Evolutionary conservation across 2,329 filamentous ascomycete species (phyloP).

Genomic region (Orbilia blumenaviensis): DNA sequence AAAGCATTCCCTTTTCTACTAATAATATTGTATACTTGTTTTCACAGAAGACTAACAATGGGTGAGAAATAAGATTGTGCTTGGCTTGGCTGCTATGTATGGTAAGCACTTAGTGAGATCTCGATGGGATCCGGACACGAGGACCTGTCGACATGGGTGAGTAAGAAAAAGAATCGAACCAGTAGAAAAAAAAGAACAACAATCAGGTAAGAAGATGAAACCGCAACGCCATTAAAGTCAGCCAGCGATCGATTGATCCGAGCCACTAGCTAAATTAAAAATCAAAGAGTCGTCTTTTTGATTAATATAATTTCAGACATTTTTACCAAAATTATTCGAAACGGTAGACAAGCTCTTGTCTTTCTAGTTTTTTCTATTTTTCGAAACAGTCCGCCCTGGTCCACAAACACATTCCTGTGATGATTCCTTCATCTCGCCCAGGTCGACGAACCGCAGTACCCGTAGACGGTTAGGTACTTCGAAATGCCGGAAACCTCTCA

Average conservation of each 20-base stretch:
- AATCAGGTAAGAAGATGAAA: too few relatives aligned
- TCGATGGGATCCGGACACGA: background rate
- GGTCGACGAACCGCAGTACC: background rate
- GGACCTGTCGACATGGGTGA: background rate
- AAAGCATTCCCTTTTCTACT: background rate
- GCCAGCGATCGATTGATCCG: conserved; percentile 28
- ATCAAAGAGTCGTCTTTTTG: background rate
- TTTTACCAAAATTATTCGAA: conserved; percentile 13
- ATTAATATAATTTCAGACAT: too few relatives aligned
- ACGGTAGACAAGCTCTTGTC: background rate
- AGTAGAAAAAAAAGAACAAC: too few relatives aligned
- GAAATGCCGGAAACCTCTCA: background rate
- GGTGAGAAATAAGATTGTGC: conserved; percentile 44
- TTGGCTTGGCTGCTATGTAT: conserved; percentile 15
- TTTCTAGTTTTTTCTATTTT: background rate
- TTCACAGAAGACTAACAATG: background rate
- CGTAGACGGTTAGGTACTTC: background rate
- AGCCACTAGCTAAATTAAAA: too few relatives aligned
- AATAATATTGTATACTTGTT: too few relatives aligned
- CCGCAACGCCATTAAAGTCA: conserved; percentile 2
- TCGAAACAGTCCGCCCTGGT: too few relatives aligned
- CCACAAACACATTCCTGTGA: background rate
- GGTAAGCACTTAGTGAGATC: conserved; percentile 29
- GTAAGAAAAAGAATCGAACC: conserved; percentile 7
- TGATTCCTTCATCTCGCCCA: background rate